phyloP scores from a whole-genome alignment of 2,329 filamentous ascomycete species.

The Biscogniauxia marginata region DNA sequence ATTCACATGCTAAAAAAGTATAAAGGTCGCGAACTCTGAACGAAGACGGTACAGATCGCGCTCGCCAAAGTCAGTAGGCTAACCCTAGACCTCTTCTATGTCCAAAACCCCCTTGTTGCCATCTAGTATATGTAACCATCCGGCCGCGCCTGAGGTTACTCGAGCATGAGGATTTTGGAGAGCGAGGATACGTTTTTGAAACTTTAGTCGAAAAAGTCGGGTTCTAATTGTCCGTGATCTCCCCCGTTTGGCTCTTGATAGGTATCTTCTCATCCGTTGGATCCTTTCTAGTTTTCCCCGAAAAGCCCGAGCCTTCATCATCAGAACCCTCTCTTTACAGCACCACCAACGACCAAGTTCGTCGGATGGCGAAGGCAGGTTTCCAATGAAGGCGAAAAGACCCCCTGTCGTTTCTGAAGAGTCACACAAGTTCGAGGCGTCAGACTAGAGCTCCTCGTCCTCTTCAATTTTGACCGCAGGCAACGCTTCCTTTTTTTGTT shows the following conservation, averaged over 20 bases:
- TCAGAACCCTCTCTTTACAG: not conserved
- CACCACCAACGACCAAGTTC: not conserved
- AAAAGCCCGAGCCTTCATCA: not conserved
- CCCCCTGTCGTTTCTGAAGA: not conserved
- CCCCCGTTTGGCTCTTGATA: not conserved
- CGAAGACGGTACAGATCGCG: not conserved
- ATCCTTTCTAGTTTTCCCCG: not conserved
- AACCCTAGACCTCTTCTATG: not conserved
- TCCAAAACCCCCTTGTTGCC: not conserved
- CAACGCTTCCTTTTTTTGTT: constrained; percentile 18
- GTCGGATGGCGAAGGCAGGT: not conserved
- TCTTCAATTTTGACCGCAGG: constrained; percentile 21
- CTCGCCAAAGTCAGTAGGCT: not conserved
- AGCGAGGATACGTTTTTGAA: not conserved
- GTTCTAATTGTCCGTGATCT: not conserved
- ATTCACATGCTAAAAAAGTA: not conserved
- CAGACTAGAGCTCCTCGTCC: constrained; percentile 32
- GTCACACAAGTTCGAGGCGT: not conserved
- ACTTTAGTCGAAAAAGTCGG: not conserved
- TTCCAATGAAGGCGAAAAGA: not conserved
- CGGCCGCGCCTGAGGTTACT: not conserved
- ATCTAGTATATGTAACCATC: not conserved
- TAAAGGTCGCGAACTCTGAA: not conserved
- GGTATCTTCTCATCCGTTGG: not conserved
- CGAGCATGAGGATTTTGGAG: not conserved